phyloP scores from a whole-genome alignment of 2,329 filamentous ascomycete species.

The Nannizzia gypsea region DNA sequence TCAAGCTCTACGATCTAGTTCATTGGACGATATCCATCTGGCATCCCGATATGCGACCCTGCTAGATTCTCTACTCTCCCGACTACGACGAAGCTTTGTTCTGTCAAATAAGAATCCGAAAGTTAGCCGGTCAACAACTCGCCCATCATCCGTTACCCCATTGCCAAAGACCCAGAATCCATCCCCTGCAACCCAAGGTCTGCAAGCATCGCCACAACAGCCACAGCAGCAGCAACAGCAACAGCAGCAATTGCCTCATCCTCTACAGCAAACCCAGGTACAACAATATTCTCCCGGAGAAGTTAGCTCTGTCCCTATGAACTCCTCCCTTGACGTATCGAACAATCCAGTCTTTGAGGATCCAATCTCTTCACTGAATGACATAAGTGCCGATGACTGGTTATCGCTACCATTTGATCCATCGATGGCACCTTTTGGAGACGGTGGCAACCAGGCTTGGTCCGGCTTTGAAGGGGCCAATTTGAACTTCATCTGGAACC shows the following conservation, averaged over 20 bases:
- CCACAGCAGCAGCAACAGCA: conserved; percentile 1
- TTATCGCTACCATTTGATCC: conserved; percentile 34
- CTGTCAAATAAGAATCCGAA: conserved; percentile 23
- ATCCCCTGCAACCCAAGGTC: background rate
- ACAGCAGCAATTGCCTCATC: background rate
- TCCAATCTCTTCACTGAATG: conserved; percentile 10
- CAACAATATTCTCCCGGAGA: background rate
- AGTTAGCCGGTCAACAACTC: conserved; percentile 18
- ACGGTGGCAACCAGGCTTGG: conserved; percentile 26
- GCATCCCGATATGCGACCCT: conserved; percentile 41
- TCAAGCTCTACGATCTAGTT: conserved; percentile 37
- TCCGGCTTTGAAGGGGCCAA: conserved; percentile 31
- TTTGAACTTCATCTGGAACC: conserved; percentile 35
- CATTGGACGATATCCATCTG: conserved; percentile 42
- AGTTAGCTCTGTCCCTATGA: background rate
- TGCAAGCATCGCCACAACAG: background rate
- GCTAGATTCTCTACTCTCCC: conserved; percentile 36
- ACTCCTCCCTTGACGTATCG: conserved; percentile 7
- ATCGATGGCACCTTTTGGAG: conserved; percentile 34
- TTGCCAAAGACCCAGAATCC: conserved; percentile 18
- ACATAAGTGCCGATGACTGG: conserved; percentile 28
- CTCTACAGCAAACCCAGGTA: background rate
- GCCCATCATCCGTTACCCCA: conserved; percentile 22
- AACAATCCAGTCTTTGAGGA: conserved; percentile 10
- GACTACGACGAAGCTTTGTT: conserved; percentile 28